A percentile compares a stretch with the other conserved stretches of the same genome.
phyloP scores from a whole-genome alignment of 2,329 filamentous ascomycete genomes.

The Epichloe sp. region DNA sequence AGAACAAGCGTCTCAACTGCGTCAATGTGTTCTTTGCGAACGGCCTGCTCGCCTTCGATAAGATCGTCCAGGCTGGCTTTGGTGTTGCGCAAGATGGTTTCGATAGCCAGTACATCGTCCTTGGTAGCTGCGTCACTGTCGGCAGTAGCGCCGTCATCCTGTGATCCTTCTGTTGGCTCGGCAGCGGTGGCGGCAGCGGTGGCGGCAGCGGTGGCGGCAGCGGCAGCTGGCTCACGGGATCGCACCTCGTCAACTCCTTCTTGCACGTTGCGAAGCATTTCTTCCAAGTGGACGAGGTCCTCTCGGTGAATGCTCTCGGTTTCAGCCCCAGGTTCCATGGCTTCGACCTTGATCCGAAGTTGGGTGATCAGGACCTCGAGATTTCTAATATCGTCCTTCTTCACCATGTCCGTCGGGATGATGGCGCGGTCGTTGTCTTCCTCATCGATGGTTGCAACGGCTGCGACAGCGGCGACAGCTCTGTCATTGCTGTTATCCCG shows the following conservation, averaged over 20 bases:
- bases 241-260: slow-evolving; percentile 33
- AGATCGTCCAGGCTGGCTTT: slow-evolving; percentile 76
- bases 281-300: slow-evolving; percentile 43
- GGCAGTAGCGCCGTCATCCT: slow-evolving; percentile 9
- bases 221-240: slow-evolving; percentile 14
- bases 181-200: slow-evolving; percentile 6
- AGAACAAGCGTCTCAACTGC: slow-evolving; percentile 52
- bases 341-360: slow-evolving; percentile 70
- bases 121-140: slow-evolving; percentile 32
- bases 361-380: slow-evolving; percentile 75
- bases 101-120: slow-evolving; percentile 82
- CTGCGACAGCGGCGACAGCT: slow-evolving; percentile 43
- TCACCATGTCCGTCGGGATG: slow-evolving; percentile 37
- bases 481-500: slow-evolving; percentile 42
- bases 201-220: neutral
- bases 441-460: slow-evolving; percentile 29
- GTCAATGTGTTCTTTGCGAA: slow-evolving; percentile 53
- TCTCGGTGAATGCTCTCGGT: slow-evolving; percentile 29
- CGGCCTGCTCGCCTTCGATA: slow-evolving; percentile 58
- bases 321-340: slow-evolving; percentile 23
- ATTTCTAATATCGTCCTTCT: slow-evolving; percentile 66
- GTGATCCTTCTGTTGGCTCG: slow-evolving; percentile 8
- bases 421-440: slow-evolving; percentile 13
- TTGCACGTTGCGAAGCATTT: slow-evolving; percentile 36
- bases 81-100: slow-evolving; percentile 78